These are phyloP conservation scores for Boletus sp. DNA, from an alignment of 768 basidiomycete genomes.

Conservation along the genomic window DNA sequence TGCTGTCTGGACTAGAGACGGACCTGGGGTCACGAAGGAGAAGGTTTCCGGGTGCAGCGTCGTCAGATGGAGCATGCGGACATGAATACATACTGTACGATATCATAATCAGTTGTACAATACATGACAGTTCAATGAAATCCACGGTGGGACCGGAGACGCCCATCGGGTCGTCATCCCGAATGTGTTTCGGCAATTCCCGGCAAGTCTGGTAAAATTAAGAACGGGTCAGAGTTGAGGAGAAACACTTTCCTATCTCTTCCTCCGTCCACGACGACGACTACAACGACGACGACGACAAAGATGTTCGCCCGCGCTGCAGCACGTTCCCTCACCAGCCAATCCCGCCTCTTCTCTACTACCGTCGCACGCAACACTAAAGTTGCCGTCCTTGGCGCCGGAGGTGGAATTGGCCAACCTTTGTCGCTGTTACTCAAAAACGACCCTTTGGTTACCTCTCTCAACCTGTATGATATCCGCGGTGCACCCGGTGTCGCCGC, in stretches of 20 bases:
- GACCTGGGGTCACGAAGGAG: not conserved
- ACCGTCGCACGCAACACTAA: conserved; percentile 70
- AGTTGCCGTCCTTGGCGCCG: conserved; percentile 96
- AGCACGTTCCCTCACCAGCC: conserved; percentile 51
- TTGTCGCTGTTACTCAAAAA: conserved; percentile 84
- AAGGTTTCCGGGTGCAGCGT: no score
- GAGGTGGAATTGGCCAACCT: conserved; percentile 98
- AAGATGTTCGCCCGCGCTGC: conserved; percentile 68
- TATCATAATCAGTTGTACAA: not conserved
- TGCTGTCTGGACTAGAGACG: not conserved
- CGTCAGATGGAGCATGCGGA: not conserved
- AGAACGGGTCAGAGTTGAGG: not conserved
- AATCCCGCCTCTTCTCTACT: conserved; percentile 72
- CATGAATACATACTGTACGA: not conserved
- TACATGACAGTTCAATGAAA: not conserved
- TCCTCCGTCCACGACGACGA: conserved; percentile 10
- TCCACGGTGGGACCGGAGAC: no score
- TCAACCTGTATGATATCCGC: conserved; percentile 53
- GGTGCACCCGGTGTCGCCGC: conserved; percentile 78
- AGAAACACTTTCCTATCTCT: not conserved
- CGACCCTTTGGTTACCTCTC: conserved; percentile 82
- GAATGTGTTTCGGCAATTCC: conserved; percentile 14
- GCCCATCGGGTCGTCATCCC: not conserved
- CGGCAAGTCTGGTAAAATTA: conserved; percentile 11
- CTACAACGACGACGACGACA: conserved; percentile 20